Conservation (phyloP, 2,329 filamentous ascomycete species). For the Penicillium crustosum region DNA sequence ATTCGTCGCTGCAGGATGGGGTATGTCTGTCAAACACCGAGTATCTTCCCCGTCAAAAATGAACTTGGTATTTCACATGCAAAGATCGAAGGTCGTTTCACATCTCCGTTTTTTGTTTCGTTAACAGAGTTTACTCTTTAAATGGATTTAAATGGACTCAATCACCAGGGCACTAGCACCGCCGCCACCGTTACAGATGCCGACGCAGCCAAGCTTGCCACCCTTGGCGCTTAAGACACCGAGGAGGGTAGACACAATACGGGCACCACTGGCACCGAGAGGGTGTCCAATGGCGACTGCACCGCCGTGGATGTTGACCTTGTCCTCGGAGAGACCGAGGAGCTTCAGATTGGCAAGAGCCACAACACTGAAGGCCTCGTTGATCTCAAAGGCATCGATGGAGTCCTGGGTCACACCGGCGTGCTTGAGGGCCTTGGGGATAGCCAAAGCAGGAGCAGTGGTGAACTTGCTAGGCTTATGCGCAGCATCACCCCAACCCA, state of each 20-base stretch:
- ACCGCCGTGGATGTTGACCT: slow-evolving; percentile 93
- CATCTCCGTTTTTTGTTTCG: slow-evolving; percentile 22
- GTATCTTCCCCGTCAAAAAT: slow-evolving; percentile 6
- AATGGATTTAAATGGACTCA: slow-evolving; percentile 58
- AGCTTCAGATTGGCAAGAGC: slow-evolving; percentile 96
- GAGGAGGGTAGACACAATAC: slow-evolving; percentile 86
- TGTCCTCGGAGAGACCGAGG: slow-evolving; percentile 72
- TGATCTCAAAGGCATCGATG: slow-evolving; percentile 96
- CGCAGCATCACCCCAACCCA: slow-evolving; percentile 94
- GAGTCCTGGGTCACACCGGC: slow-evolving; percentile 75
- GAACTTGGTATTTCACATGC: slow-evolving; percentile 9
- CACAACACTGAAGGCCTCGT: slow-evolving; percentile 97
- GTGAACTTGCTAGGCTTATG: slow-evolving; percentile 94
- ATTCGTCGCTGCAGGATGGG: not conserved
- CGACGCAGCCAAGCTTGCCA: slow-evolving; percentile 88
- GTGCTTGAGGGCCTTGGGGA: slow-evolving; percentile 96
- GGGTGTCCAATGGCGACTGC: slow-evolving; percentile 95
- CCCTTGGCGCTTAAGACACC: slow-evolving; percentile 87
- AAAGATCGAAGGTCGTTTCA: slow-evolving; percentile 22
- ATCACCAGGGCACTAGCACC: slow-evolving; percentile 92
- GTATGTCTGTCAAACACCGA: not conserved
- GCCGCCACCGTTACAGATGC: slow-evolving; percentile 97
- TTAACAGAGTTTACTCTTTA: slow-evolving; percentile 28
- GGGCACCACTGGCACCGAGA: slow-evolving; percentile 87
- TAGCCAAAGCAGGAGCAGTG: slow-evolving; percentile 85